Evolutionary conservation across 768 basidiomycete species (phyloP).

Genomic region (Vararia minispora): DNA sequence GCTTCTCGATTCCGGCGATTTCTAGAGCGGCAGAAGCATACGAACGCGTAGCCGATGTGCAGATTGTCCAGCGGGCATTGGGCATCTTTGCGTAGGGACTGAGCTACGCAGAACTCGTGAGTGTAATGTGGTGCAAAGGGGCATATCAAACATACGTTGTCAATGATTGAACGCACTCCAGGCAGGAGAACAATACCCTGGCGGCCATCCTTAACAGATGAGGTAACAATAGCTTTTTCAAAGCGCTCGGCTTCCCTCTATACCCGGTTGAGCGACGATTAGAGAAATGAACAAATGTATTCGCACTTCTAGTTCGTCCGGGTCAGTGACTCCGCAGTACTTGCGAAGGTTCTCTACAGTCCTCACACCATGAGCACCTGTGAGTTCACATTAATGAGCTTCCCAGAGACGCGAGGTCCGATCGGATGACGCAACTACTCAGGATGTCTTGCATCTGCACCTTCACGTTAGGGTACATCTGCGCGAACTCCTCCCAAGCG

Average conservation of each 20-base stretch:
- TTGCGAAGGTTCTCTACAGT: slow-evolving; percentile 71
- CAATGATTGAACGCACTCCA: slow-evolving; percentile 52
- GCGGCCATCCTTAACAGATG: slow-evolving; percentile 40
- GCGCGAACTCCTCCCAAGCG: slow-evolving; percentile 71
- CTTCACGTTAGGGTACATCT: slow-evolving; percentile 58
- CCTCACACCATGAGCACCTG: slow-evolving; percentile 75
- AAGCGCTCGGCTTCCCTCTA: slow-evolving; percentile 69
- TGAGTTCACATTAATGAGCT: neutral
- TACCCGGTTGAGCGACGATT: slow-evolving; percentile 2
- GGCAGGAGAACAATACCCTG: slow-evolving; percentile 61
- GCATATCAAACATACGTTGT: slow-evolving; percentile 29
- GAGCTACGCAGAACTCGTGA: slow-evolving; percentile 16
- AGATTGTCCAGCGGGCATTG: slow-evolving; percentile 74
- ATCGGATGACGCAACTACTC: slow-evolving; percentile 32
- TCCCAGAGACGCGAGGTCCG: neutral
- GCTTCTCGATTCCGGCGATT: slow-evolving; percentile 53
- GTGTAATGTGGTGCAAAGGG: neutral
- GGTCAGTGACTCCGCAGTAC: slow-evolving; percentile 59
- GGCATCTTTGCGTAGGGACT: slow-evolving; percentile 23
- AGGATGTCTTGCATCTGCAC: slow-evolving; percentile 44
- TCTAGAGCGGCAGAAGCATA: slow-evolving; percentile 69
- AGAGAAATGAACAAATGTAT: neutral
- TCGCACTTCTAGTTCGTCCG: slow-evolving; percentile 55
- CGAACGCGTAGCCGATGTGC: slow-evolving; percentile 69
- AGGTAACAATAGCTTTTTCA: slow-evolving; percentile 66